These are phyloP conservation scores for Trichoderma arundinaceum DNA, from an alignment of 2,329 filamentous ascomycete genomes.

Conservation along the genomic window DNA sequence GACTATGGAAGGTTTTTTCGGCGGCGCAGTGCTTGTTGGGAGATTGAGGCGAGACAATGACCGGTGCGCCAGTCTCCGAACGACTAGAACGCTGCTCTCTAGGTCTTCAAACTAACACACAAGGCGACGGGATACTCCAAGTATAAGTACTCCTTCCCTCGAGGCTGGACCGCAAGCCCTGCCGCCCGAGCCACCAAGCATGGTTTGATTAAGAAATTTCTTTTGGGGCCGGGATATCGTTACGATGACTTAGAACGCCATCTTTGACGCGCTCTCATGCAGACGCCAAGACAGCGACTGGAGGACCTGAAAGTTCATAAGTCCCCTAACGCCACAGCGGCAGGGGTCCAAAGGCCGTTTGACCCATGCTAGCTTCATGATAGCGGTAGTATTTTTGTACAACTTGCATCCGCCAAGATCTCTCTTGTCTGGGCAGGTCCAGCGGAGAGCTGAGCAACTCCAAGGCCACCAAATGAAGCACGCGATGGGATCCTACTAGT, in stretches of 20 bases:
- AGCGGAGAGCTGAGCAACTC: neutral
- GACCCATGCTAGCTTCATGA: slow-evolving; percentile 22
- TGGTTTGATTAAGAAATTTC: neutral
- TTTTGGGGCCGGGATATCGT: neutral
- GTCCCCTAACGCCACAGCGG: slow-evolving; percentile 11
- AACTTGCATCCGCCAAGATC: slow-evolving; percentile 5
- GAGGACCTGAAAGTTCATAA: slow-evolving; percentile 8
- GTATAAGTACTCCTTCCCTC: slow-evolving; percentile 16
- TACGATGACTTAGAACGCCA: slow-evolving; percentile 3
- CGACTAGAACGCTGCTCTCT: slow-evolving; percentile 18
- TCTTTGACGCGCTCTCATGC: slow-evolving; percentile 17
- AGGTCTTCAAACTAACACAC: neutral
- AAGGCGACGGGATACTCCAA: slow-evolving; percentile 8
- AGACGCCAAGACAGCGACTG: slow-evolving; percentile 11
- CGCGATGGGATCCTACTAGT: slow-evolving; percentile 5
- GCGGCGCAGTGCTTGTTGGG: neutral
- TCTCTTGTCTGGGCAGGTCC: neutral
- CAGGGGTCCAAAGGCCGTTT: slow-evolving; percentile 17
- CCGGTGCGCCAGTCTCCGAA: neutral
- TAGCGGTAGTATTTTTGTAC: slow-evolving; percentile 12
- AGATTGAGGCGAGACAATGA: slow-evolving; percentile 18
- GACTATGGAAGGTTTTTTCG: neutral
- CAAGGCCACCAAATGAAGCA: slow-evolving; percentile 10
- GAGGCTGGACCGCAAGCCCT: neutral
- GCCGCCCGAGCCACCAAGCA: slow-evolving; percentile 19